Percentiles rank a stretch among this genome's conserved stretches.
Evolutionary conservation across 192 early-diverging fungal species (phyloP).

Genomic region (Rhizophagus prolifer): DNA sequence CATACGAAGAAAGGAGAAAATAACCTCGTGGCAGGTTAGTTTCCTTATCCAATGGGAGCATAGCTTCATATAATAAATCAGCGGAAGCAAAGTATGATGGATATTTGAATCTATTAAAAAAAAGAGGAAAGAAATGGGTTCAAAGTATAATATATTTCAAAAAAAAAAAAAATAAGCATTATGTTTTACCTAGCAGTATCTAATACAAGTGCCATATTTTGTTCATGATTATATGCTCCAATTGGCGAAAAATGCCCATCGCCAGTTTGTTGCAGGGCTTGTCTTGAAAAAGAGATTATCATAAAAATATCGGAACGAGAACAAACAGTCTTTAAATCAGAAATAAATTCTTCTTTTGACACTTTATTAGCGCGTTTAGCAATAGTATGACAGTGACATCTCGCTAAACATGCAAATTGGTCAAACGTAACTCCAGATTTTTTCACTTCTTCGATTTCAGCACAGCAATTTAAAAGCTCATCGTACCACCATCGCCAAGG

Average conservation of each 20-base stretch:
- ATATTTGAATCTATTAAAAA: conserved; percentile 72
- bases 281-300: conserved; percentile 84
- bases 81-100: conserved; percentile 83
- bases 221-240: conserved; percentile 74
- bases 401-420: conserved; percentile 88
- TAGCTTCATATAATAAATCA: conserved; percentile 72
- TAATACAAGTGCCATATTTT: conserved; percentile 75
- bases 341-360: conserved; percentile 74
- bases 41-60: conserved; percentile 79
- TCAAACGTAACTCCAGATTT: conserved; percentile 85
- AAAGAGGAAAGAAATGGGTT: background rate
- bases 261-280: conserved; percentile 80
- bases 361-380: conserved; percentile 68
- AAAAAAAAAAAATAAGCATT: conserved; percentile 15
- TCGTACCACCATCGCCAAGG: conserved; percentile 72
- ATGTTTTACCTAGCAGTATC: conserved; percentile 65
- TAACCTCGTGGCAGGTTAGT: conserved; percentile 85
- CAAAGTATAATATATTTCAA: background rate
- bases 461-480: conserved; percentile 73
- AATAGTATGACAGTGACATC: conserved; percentile 78
- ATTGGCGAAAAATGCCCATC: conserved; percentile 82
- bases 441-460: conserved; percentile 68
- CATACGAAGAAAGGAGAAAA: conserved; percentile 68
- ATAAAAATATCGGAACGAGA: conserved; percentile 75
- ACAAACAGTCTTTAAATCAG: conserved; percentile 69